Evolutionary conservation across 148 eudicot species (phyloP).

Genomic region (Euryodendron excelsum): DNA sequence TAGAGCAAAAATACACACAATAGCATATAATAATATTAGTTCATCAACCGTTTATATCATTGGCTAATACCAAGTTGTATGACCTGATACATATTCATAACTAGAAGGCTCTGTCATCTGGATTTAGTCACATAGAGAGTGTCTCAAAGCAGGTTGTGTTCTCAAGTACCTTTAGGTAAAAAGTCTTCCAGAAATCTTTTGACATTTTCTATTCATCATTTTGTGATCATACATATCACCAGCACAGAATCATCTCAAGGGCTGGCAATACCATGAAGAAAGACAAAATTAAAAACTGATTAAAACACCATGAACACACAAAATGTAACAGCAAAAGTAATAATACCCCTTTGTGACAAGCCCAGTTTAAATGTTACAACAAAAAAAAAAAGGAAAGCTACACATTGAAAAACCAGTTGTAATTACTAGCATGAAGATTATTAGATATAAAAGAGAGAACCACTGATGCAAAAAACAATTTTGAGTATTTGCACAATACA

Average conservation of each 20-base stretch:
- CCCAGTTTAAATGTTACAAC: background rate
- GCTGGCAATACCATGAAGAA: background rate
- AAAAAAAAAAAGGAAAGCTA: slow-evolving; percentile 14
- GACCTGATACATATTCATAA: background rate
- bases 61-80: background rate
- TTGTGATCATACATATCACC: background rate
- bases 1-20: background rate
- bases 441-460: background rate
- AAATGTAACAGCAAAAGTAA: background rate
- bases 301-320: background rate
- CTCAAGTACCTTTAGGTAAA: background rate
- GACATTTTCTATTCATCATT: no score
- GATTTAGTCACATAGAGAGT: background rate
- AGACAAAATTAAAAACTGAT: background rate
- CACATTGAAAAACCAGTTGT: background rate
- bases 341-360: background rate
- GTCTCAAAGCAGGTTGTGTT: background rate
- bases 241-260: background rate
- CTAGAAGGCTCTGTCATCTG: slow-evolving; percentile 1
- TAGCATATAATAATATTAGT: background rate
- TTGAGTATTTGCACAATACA: background rate
- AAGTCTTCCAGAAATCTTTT: no score
- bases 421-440: background rate
- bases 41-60: background rate
- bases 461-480: background rate